Evolutionary conservation across 2,329 filamentous ascomycete genomes (phyloP).

Genomic region (Clarireedia monteithiana): DNA sequence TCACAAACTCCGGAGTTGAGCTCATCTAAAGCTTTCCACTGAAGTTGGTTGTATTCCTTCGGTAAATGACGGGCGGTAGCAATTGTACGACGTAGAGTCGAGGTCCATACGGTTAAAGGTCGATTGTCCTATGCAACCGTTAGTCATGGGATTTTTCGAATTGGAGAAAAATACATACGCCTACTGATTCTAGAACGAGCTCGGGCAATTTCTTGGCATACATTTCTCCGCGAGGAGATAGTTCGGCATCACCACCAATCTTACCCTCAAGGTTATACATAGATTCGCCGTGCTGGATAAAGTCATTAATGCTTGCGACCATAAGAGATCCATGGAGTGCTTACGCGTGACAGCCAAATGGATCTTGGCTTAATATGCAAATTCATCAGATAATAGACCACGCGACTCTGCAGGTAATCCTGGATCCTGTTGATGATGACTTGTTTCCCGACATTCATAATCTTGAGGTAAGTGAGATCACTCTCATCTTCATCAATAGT

Average conservation of each 20-base stretch:
- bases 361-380: constrained; percentile 93
- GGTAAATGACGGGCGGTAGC: constrained; percentile 82
- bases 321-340: constrained; percentile 28
- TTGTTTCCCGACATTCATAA: constrained; percentile 91
- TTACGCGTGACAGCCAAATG: constrained; percentile 89
- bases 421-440: constrained; percentile 97
- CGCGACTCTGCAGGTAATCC: constrained; percentile 90
- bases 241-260: constrained; percentile 84
- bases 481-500: constrained; percentile 86
- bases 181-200: constrained; percentile 76
- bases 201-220: constrained; percentile 82
- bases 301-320: constrained; percentile 13
- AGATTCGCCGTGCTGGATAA: constrained; percentile 77
- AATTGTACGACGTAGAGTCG: constrained; percentile 75
- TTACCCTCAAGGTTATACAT: constrained; percentile 83
- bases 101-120: constrained; percentile 67
- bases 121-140: constrained; percentile 38
- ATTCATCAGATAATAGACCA: constrained; percentile 98
- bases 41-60: constrained; percentile 79
- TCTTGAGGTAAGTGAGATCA: constrained; percentile 88
- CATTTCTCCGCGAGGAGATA: constrained; percentile 78
- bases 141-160: constrained; percentile 7
- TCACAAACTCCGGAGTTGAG: constrained; percentile 96
- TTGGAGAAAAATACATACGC: constrained; percentile 48
- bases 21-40: constrained; percentile 98